These are phyloP conservation scores for Ottelia alismoides DNA, from an alignment of 106 monocot species.

Conservation along the genomic window DNA sequence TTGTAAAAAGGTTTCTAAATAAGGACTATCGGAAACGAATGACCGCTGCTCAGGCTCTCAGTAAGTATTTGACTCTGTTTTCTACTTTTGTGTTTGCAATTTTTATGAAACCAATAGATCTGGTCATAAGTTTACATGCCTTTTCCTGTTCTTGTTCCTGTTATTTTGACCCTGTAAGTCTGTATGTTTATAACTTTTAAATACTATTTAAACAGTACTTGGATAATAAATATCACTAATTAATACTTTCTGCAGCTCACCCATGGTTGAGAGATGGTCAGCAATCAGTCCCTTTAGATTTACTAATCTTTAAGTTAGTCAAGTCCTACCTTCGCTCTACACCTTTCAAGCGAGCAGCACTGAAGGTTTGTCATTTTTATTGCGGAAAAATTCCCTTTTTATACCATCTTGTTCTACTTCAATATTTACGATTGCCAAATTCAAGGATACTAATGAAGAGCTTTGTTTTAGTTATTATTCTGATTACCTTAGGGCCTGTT, in stretches of 20 bases:
- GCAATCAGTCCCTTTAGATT: constrained; percentile 39
- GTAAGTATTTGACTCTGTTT: constrained; percentile 17
- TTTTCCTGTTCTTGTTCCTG: no score
- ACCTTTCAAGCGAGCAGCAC: constrained; percentile 59
- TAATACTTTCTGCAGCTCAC: constrained; percentile 74
- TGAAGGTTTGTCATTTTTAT: constrained; percentile 50
- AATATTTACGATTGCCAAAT: no score
- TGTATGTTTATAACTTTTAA: not conserved
- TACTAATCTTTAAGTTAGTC: constrained; percentile 61
- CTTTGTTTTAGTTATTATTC: no score
- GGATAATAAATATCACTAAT: constrained; percentile 2
- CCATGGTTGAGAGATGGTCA: constrained; percentile 69
- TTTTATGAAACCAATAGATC: no score
- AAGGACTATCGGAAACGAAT: constrained; percentile 97
- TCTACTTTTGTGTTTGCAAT: no score
- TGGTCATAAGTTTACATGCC: no score
- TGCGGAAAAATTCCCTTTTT: no score
- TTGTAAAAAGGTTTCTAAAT: constrained; percentile 80
- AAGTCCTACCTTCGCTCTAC: constrained; percentile 63
- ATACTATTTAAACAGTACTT: not conserved
- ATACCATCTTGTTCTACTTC: no score
- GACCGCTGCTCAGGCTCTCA: constrained; percentile 85
- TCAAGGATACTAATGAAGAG: no score
- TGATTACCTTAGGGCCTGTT: no score
- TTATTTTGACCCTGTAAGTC: no score